phyloP scores from a whole-genome alignment of 148 eudicot genomes.

The Gaultheria prostrata region DNA sequence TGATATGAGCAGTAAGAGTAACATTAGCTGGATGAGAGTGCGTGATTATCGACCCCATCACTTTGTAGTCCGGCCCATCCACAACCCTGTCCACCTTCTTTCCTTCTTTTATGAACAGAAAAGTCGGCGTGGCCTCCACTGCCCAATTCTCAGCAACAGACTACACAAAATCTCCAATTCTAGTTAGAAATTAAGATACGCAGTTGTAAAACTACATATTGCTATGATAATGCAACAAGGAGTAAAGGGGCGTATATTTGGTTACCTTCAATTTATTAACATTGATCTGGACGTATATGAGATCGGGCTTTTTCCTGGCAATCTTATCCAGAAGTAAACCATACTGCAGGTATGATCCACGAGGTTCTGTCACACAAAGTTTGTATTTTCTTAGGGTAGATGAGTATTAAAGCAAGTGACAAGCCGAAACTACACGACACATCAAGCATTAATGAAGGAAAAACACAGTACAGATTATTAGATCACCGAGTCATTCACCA shows the following conservation, averaged over 20 bases:
- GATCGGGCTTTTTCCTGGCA: slow-evolving; percentile 48
- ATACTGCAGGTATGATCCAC: slow-evolving; percentile 68
- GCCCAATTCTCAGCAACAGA: slow-evolving; percentile 43
- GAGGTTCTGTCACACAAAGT: slow-evolving; percentile 48
- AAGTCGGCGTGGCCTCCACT: slow-evolving; percentile 74
- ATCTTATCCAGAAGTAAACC: slow-evolving; percentile 60
- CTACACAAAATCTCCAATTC: slow-evolving; percentile 30
- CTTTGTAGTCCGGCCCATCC: slow-evolving; percentile 64
- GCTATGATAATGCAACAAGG: neutral
- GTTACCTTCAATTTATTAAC: slow-evolving; percentile 72
- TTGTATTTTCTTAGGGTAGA: neutral
- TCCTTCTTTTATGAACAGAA: slow-evolving; percentile 64
- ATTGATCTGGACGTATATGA: slow-evolving; percentile 62
- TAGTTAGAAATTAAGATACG: neutral
- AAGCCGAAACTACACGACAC: no score
- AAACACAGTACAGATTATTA: no score
- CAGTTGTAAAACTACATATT: neutral
- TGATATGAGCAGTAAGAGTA: no score
- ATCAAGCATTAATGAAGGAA: neutral
- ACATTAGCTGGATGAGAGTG: slow-evolving; percentile 24
- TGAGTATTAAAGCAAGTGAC: no score
- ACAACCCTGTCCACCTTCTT: slow-evolving; percentile 46
- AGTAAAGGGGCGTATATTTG: neutral
- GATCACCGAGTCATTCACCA: no score
- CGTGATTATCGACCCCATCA: slow-evolving; percentile 29